Conservation (phyloP, 2,329 filamentous ascomycete species). For the Seiridium unicorne region DNA sequence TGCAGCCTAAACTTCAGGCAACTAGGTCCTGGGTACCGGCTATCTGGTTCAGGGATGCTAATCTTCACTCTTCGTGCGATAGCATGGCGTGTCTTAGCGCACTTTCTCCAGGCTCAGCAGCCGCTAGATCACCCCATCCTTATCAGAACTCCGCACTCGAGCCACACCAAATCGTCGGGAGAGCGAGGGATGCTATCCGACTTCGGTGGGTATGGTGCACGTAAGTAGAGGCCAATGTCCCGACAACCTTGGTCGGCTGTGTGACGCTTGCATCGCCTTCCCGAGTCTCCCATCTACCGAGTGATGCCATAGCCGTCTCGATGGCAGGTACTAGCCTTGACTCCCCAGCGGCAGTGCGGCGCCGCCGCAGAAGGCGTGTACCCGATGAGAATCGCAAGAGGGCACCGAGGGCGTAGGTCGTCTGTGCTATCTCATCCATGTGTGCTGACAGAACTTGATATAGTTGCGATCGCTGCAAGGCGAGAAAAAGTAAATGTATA, state of each 20-base stretch:
- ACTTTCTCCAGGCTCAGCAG: background rate
- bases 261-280: background rate
- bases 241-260: background rate
- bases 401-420: constrained; percentile 25
- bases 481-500: constrained; percentile 33
- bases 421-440: background rate
- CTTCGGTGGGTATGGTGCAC: background rate
- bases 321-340: background rate
- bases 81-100: background rate
- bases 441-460: background rate
- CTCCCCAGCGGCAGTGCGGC: constrained; percentile 7
- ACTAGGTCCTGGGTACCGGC: too few species aligned
- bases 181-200: background rate
- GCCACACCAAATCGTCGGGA: background rate
- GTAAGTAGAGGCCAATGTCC: background rate
- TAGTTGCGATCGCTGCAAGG: constrained; percentile 32
- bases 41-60: too few species aligned
- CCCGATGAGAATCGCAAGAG: constrained; percentile 32
- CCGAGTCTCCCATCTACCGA: too few species aligned
- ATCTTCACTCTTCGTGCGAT: too few species aligned
- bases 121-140: background rate
- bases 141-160: background rate
- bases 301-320: background rate
- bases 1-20: too few species aligned
- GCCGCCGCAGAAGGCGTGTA: constrained; percentile 23